phyloP scores from a whole-genome alignment of 352 stramenopile genomes.

The Globisporangium nodosum region DNA sequence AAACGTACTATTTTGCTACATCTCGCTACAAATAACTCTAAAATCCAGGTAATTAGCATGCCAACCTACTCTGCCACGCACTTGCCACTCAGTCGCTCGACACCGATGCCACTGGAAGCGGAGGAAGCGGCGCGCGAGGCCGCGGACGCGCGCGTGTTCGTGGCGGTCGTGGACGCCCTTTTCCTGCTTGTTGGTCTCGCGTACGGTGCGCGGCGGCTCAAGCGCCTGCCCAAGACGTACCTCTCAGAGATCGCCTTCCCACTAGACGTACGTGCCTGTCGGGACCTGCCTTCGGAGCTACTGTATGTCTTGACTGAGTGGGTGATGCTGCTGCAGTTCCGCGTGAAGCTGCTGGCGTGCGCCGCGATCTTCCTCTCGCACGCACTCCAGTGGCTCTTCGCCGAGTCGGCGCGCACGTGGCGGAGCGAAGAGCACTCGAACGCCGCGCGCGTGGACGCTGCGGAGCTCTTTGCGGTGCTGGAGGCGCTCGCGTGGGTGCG shows the following conservation, averaged over 20 bases:
- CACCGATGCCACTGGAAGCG: not conserved
- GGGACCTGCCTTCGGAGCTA: too few species aligned
- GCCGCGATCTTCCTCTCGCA: constrained; percentile 42
- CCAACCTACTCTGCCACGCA: not conserved
- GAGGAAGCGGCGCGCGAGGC: constrained; percentile 6
- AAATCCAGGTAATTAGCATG: not conserved
- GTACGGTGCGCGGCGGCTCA: constrained; percentile 48
- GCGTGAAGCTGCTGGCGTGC: constrained; percentile 49
- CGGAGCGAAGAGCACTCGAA: constrained; percentile 14
- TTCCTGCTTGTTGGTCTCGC: constrained; percentile 49
- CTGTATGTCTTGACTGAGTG: not conserved
- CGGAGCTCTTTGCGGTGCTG: constrained; percentile 40
- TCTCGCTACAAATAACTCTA: not conserved
- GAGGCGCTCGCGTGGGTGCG: constrained; percentile 59
- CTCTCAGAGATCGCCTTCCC: constrained; percentile 74
- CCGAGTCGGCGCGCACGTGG: constrained; percentile 30
- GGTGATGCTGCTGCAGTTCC: constrained; percentile 31
- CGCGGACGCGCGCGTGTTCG: constrained; percentile 5
- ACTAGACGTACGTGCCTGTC: constrained; percentile 39
- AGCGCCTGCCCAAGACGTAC: constrained; percentile 62
- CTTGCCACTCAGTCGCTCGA: not conserved
- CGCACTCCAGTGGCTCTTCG: constrained; percentile 37
- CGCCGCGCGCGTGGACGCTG: constrained; percentile 18
- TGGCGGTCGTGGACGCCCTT: constrained; percentile 22
- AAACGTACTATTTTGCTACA: not conserved